Evolutionary conservation across 768 basidiomycete species (phyloP).

Genomic region (Hericium coralloides): DNA sequence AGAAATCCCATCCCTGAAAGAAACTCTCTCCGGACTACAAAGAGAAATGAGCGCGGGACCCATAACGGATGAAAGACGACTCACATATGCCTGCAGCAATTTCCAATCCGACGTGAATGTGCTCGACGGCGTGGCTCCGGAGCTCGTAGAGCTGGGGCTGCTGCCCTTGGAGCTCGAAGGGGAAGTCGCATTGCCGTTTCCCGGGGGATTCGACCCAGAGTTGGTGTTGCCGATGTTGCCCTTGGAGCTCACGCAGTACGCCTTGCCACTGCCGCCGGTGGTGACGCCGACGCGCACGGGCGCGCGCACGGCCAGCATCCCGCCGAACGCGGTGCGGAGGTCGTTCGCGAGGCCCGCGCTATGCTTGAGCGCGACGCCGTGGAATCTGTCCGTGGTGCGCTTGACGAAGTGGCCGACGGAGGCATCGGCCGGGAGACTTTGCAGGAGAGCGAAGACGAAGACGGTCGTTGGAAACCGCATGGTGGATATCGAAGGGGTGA

Average conservation of each 20-base stretch:
- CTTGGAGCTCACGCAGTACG: background rate
- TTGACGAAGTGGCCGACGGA: slow-evolving; percentile 25
- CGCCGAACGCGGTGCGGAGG: slow-evolving; percentile 55
- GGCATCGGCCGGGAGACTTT: slow-evolving; percentile 21
- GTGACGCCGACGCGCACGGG: slow-evolving; percentile 7
- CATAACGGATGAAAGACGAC: slow-evolving; percentile 17
- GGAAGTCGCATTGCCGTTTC: slow-evolving; percentile 3
- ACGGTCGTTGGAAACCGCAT: slow-evolving; percentile 20
- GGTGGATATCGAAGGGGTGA: slow-evolving; percentile 5
- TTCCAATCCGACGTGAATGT: slow-evolving; percentile 29
- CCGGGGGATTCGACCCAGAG: background rate
- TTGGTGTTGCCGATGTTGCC: background rate
- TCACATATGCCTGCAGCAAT: slow-evolving; percentile 47
- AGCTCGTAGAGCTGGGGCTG: slow-evolving; percentile 10
- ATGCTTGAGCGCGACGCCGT: slow-evolving; percentile 45
- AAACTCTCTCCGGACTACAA: slow-evolving; percentile 56
- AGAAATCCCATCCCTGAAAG: slow-evolving; percentile 80
- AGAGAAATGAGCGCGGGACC: slow-evolving; percentile 4
- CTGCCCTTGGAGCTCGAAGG: slow-evolving; percentile 5
- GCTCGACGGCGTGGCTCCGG: slow-evolving; percentile 3
- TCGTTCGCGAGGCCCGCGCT: slow-evolving; percentile 60
- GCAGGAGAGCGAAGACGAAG: slow-evolving; percentile 22
- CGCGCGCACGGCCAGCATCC: slow-evolving; percentile 31
- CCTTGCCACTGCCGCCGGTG: background rate
- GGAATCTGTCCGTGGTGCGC: slow-evolving; percentile 38